These are phyloP conservation scores for Iris macrosiphon DNA, from an alignment of 106 monocot genomes.

Conservation along the genomic window DNA sequence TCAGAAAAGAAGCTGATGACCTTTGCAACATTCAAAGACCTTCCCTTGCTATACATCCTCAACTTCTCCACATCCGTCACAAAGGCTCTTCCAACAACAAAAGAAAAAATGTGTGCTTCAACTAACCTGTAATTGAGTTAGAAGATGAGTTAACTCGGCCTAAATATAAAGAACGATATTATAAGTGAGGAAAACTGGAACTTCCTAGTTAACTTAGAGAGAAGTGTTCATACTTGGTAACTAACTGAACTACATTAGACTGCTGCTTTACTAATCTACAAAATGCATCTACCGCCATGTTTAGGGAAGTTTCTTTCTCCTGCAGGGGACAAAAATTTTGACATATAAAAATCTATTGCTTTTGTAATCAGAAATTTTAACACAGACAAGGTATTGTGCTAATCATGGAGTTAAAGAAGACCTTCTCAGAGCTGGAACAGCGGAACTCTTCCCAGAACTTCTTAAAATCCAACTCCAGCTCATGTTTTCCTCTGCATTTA, in stretches of 20 bases:
- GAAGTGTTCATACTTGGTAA: constrained; percentile 51
- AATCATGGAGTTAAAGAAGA: constrained; percentile 11
- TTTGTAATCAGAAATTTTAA: not conserved
- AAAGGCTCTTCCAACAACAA: constrained; percentile 99
- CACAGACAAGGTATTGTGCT: not conserved
- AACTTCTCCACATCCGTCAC: constrained; percentile 95
- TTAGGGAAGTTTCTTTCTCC: constrained; percentile 94
- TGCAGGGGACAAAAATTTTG: constrained; percentile 29
- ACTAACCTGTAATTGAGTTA: constrained; percentile 65
- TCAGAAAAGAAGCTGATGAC: constrained; percentile 79
- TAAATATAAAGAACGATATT: not conserved
- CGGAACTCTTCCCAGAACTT: constrained; percentile 99
- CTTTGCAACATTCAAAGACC: constrained; percentile 51
- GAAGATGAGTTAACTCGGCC: not conserved
- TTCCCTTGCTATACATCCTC: constrained; percentile 63
- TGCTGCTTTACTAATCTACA: constrained; percentile 90
- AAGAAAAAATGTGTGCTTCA: constrained; percentile 97
- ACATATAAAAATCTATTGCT: not conserved
- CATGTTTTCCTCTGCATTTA: constrained; percentile 75
- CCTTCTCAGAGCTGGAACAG: constrained; percentile 98
- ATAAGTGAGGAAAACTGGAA: not conserved
- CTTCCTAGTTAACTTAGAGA: not conserved
- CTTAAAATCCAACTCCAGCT: constrained; percentile 87
- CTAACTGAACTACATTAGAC: constrained; percentile 69
- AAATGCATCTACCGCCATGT: constrained; percentile 84